Conservation (phyloP, 805 yeast species). For the Kodamaea neixiangensis region DNA sequence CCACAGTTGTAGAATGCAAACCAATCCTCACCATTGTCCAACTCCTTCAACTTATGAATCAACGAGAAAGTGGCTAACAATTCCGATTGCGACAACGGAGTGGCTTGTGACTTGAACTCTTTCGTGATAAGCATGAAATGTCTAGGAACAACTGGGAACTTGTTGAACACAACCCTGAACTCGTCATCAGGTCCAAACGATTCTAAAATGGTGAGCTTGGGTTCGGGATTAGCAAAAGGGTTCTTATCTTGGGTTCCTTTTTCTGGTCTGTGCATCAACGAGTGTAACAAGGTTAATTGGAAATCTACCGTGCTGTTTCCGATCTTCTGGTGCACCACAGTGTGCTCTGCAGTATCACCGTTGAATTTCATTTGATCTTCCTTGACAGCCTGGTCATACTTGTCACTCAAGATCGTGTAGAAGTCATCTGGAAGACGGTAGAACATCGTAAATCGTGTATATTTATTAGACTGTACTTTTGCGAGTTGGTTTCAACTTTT, state of each 20-base stretch:
- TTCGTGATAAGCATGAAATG: constrained; percentile 82
- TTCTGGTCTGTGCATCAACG: constrained; percentile 42
- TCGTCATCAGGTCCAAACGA: constrained; percentile 54
- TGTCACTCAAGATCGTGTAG: constrained; percentile 31
- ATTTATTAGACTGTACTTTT: not conserved
- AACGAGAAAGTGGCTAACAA: constrained; percentile 58
- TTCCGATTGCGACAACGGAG: constrained; percentile 74
- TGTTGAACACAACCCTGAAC: constrained; percentile 70
- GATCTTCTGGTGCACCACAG: constrained; percentile 25
- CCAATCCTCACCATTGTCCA: constrained; percentile 45
- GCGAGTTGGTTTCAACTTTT: too few species aligned
- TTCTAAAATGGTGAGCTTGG: constrained; percentile 62
- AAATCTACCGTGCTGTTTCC: constrained; percentile 19
- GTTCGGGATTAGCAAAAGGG: constrained; percentile 84
- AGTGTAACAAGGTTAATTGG: constrained; percentile 33
- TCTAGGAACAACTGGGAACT: constrained; percentile 78
- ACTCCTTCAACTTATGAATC: constrained; percentile 48
- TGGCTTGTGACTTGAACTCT: constrained; percentile 66
- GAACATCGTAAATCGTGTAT: constrained; percentile 17
- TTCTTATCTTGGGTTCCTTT: constrained; percentile 46
- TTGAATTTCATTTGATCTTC: constrained; percentile 51
- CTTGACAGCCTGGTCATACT: constrained; percentile 51
- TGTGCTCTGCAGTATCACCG: constrained; percentile 44
- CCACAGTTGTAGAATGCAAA: constrained; percentile 91
- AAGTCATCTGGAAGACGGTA: constrained; percentile 41